phyloP scores from a whole-genome alignment of 768 basidiomycete species.

The Lentinula sp. region DNA sequence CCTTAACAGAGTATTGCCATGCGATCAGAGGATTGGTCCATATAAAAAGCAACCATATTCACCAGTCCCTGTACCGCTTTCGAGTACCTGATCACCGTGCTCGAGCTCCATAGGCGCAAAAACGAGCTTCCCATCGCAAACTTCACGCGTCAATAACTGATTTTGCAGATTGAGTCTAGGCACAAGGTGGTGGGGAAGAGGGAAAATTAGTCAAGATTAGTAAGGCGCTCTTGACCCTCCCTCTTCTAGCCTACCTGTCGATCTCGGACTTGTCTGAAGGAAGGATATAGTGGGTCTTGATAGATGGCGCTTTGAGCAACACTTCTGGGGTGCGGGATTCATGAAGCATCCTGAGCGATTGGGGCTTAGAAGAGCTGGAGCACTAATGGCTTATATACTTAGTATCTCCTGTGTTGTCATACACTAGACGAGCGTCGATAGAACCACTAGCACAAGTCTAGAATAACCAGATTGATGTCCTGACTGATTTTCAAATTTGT shows the following conservation, averaged over 20 bases:
- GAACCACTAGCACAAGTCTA: too few relatives aligned
- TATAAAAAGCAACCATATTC: neutral
- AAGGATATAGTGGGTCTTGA: slow-evolving; percentile 1
- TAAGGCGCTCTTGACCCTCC: neutral
- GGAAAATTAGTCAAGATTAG: neutral
- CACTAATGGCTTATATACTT: neutral
- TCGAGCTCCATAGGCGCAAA: neutral
- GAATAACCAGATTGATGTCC: too few relatives aligned
- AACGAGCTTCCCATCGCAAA: slow-evolving; percentile 1
- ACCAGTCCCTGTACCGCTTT: slow-evolving; percentile 7
- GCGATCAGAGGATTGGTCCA: too few relatives aligned
- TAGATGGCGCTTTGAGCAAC: neutral
- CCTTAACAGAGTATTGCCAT: neutral
- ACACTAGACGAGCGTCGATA: too few relatives aligned
- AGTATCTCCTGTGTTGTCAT: too few relatives aligned
- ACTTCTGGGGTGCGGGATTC: neutral
- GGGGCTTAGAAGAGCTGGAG: neutral
- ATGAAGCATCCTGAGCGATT: neutral
- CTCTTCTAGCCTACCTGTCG: neutral
- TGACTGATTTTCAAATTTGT: too few relatives aligned
- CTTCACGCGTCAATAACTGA: neutral
- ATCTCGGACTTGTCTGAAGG: slow-evolving; percentile 3
- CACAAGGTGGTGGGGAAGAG: neutral
- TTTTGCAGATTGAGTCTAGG: slow-evolving; percentile 3
- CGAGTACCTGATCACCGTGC: neutral